Evolutionary conservation across 805 yeast genomes (phyloP), one percentile per base, ranked within the genome.

Genomic region (Diddensiella caesifluorescens): DNA sequence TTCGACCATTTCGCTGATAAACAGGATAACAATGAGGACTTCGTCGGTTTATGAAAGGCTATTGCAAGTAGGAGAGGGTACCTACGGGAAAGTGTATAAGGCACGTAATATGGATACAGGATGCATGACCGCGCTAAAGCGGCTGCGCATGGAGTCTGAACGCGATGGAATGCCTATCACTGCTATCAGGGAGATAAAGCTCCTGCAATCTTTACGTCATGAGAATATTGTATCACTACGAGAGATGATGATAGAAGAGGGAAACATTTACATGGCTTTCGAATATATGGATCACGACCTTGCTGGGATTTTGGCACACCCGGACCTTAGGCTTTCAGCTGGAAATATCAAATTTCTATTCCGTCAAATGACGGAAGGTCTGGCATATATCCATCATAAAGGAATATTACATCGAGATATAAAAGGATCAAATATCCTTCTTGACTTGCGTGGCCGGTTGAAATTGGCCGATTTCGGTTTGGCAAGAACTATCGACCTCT

Each of bases 41-140:
- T 31, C 42, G 3, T 42, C 51, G n/a, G 56, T 62, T n/a, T 87
- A 83, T 60, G 80, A 81, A 49, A 69, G 89, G 41, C 76, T 85
- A 1, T 72, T 76, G 30, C 97, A 92, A 58, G 97, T 92, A 4
- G 98, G 98, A n/a, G 97, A 92, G 63, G 98, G 98, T 6, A 92
- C 97, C 0, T 92, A 92, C 61, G 98, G 98, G 15, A 88, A 86
- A 59, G 99, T 92, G 16, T 88, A 83, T 66, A 87, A 88, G 57
- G 95, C 96, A 0, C 70, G 68, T 37, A 88, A 92, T 59, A 64
- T 65, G 12, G 66, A 75, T 4, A 85, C 95, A 0, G 71, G 75
- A 1, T 78, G 75, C 44, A 65, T 73, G 50, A 92, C 88, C n/a
- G 98, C 98, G 1, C 67, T 92, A 56, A 92, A 92, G 59, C 74